Evolutionary conservation across 2,329 filamentous ascomycete species (phyloP), one percentile per base, ranked within the genome.

Genomic region (Epichloe sp.): DNA sequence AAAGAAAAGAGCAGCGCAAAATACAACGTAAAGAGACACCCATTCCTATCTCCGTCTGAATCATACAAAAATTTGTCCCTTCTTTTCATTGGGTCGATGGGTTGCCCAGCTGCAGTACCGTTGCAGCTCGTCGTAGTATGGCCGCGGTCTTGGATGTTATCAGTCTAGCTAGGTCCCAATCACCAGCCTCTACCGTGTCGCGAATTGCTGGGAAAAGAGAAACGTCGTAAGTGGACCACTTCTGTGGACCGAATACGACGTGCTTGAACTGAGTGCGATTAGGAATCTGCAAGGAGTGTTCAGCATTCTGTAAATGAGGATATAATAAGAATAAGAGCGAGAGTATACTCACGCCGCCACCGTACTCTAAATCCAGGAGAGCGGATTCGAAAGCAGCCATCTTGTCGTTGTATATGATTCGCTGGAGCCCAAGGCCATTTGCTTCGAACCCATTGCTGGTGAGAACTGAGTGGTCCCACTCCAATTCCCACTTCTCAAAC

Each of bases 241-340:
- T 72, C 61, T 88, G 80, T 0, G 93, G 93, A 2, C 86, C 91
- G 63, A 90, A 95, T 52, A 98, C 71, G 62, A 94, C 78, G 67
- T 96, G 93, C 67, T 94, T 95, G 75, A 89, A 98, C 68, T 97
- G 93, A 5, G 86, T 86, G 56, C 91, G 83, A 59, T 88, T 88
- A 40, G 87, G 86, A 4, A 95, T 78, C 85, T 89, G 46, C 52
- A 23, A 3, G 8, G 6, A 14, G 35, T 52, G 48, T 15, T 49
- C 14, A 49, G 40, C 38, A 36, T 37, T 23, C 10, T 47, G 45
- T 43, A 5, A 23, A 31, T 10, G 5, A 3, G 3, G 6, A 26
- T 5, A 3, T 41, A 3, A 15, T 17, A 15, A 17, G 37, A 51
- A 57, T 61, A 48, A 60, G 52, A 40, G 51, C 36, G 19, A 40